Base-by-base conservation (phyloP, 208 protist genomes). In the Phytomonas sp. region DNA sequence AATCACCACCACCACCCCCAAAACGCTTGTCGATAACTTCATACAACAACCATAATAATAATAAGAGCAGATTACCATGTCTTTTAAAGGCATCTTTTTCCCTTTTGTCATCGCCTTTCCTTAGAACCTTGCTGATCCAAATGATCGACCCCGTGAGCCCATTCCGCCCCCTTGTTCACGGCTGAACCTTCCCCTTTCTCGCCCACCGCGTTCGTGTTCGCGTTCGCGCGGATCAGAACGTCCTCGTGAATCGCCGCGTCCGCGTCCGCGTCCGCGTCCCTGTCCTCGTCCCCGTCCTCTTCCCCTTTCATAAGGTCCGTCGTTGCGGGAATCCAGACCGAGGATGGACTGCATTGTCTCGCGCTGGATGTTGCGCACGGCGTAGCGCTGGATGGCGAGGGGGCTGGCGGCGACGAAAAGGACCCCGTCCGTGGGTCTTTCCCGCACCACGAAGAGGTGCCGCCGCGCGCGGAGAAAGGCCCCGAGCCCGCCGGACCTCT, bases 321-420 rank as follows among this genome's bases (percentile, higher is more conserved):
- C 16, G 23, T 37, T 68, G 5, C 32, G 42, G 0, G 73, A 67
- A 26, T 74, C 68, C 0, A 93, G 71, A 5, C 89, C 89, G 70
- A 94, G 76, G 74, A 94, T 81, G 45, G 81, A 63, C 60, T 81
- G 78, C 89, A 94, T 90, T n/a, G 86, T 92, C 49, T 75, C 64
- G 34, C 76, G 73, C 74, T 94, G 86, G 68, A 80, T 42, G 56
- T 83, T 75, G 14, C 87, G 76, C 29, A 70, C 74, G 16, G 75
- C 69, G 69, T 84, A 87, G 72, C 84, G 85, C 67, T 86, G 77
- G 7, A 72, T 70, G 23, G 83, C 84, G 30, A 93, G 67, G 23
- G 87, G 83, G 63, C 87, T 90, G 59, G 74, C 78, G 2, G 87
- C 73, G 5, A 90, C 87, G 70, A 87, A 95, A 34, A 88, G 59